Conservation (phyloP, 352 stramenopile species). For the Peronospora tabacina region DNA sequence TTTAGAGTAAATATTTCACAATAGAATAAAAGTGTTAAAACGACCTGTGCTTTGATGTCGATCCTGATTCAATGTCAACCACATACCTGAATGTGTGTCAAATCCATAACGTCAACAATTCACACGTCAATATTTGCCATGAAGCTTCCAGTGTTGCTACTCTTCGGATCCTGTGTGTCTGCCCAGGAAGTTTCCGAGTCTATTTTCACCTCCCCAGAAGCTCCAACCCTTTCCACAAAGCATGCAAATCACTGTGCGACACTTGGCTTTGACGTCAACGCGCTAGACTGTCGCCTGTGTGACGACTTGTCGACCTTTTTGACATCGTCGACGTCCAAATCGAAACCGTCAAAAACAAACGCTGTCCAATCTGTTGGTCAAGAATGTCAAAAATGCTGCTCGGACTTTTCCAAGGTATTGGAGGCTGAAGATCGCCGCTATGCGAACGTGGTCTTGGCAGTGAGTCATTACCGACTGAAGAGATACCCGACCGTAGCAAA, state of each 20-base stretch:
- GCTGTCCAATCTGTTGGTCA: slow-evolving; percentile 12
- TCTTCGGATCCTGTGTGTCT: neutral
- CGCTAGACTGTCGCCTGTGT: slow-evolving; percentile 57
- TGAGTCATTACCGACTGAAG: slow-evolving; percentile 47
- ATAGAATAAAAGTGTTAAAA: no score
- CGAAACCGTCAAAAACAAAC: slow-evolving; percentile 4
- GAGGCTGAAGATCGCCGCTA: slow-evolving; percentile 34
- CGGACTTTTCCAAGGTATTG: slow-evolving; percentile 30
- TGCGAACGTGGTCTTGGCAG: slow-evolving; percentile 40
- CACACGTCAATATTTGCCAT: no score
- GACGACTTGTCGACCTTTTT: slow-evolving; percentile 38
- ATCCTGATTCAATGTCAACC: no score
- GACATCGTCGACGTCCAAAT: neutral
- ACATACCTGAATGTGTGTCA: no score
- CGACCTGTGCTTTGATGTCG: no score
- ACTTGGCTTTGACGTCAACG: slow-evolving; percentile 48
- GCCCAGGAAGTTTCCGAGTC: neutral
- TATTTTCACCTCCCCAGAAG: neutral
- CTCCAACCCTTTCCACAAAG: neutral
- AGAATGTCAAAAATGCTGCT: slow-evolving; percentile 46
- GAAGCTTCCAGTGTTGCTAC: neutral
- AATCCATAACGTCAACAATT: no score
- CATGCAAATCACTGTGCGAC: slow-evolving; percentile 24
- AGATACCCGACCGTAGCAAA: slow-evolving; percentile 59
- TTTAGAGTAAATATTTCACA: no score